Evolutionary conservation across 345 rosid species (phyloP), one percentile per base, ranked within the genome.

Genomic region (Citrus australasica): DNA sequence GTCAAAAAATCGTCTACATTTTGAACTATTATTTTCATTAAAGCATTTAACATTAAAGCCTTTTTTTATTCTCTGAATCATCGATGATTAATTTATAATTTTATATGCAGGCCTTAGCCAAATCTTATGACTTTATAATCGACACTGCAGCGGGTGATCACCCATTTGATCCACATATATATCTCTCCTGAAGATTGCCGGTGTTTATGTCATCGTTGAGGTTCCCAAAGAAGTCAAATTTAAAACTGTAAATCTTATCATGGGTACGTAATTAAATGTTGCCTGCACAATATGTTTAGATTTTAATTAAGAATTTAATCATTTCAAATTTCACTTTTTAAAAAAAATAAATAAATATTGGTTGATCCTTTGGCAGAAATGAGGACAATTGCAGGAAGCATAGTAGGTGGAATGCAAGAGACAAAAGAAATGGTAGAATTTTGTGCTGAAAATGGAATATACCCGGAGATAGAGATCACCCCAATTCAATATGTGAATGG

Each of bases 131-230:
- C 78, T 85, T 80, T 37, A 80, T 85, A 71, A 46, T 85, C 38
- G 84, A 83, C 64, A 72, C 86, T 8, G 82, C 81, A 21, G 83
- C 85, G 19, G 86, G 84, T 4, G 84, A 78, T n/a, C 88, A 85
- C 79, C 82, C 79, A 10, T 78, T 80, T 67, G 85, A 83, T 77
- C 84, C 74, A 63, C 74, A 63, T 83, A 71, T 63, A 16, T 63
- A 5, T 63, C 67, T 1, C 37, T 30, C 21, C 17, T 63, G 38
- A 63, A 63, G 21, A 62, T 62, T 4, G 17, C 67, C 10, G 67
- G n/a, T 17, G 22, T 30, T 63, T 63, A 63, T 6, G 66, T 61
- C 17, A 2, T 30, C 16, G 38, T 30, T 32, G 67, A n/a, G 38
- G 10, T 35, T 28, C 32, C 32, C 21, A n/a, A 63, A 30, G n/a